Percentiles rank a stretch among this genome's conserved stretches.
Evolutionary conservation across 75 land plant species (phyloP).

Genomic region (Larix kaempferi): DNA sequence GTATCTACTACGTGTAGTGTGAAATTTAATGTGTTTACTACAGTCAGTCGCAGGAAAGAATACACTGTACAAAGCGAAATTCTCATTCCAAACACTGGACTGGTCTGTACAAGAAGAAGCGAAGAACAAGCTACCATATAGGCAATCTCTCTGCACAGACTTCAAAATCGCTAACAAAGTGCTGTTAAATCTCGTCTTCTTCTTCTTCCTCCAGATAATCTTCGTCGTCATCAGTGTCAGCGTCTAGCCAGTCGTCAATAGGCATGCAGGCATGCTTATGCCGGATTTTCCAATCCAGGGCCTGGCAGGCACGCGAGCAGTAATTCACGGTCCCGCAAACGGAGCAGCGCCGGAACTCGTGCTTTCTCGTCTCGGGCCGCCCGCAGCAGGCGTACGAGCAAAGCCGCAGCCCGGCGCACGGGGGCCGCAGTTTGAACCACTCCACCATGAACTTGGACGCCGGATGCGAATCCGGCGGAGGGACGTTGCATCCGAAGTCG

Average conservation of each 20-base stretch:
- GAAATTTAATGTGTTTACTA: no score
- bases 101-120: no score
- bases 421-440: constrained; percentile 50
- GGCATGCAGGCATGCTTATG: constrained; percentile 77
- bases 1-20: no score
- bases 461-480: constrained; percentile 66
- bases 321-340: constrained; percentile 88
- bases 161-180: no score
- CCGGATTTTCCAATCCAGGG: constrained; percentile 77
- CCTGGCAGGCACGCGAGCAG: constrained; percentile 93
- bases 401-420: constrained; percentile 35
- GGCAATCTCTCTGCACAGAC: no score
- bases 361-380: constrained; percentile 73
- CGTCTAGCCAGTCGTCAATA: constrained; percentile 62
- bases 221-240: constrained; percentile 28
- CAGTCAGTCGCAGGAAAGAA: no score
- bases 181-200: background rate
- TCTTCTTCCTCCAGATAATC: background rate
- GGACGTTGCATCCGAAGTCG: constrained; percentile 83
- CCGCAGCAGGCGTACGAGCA: constrained; percentile 86
- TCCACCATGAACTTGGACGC: constrained; percentile 71
- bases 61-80: no score
- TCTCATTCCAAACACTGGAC: no score
- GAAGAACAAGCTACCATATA: no score
- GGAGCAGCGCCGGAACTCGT: constrained; percentile 88